Evolutionary conservation across 139 green algal species (phyloP).

Genomic region (Spirogloea muscicola): DNA sequence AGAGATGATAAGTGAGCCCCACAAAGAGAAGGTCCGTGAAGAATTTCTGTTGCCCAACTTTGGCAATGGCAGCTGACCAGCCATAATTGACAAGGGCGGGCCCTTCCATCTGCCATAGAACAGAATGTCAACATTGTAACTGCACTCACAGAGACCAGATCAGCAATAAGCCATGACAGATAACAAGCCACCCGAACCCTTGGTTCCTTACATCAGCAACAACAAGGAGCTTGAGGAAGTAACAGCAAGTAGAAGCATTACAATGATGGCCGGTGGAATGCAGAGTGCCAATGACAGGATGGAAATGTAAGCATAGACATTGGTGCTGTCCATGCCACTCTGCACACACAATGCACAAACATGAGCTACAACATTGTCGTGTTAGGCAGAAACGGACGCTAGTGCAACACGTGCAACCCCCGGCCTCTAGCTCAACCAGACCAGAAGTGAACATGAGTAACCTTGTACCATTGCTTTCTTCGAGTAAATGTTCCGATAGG

Average conservation of each 20-base stretch:
- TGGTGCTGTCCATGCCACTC: slow-evolving; percentile 71
- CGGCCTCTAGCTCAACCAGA: too few species aligned
- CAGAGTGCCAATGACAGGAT: slow-evolving; percentile 86
- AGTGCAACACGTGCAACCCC: too few species aligned
- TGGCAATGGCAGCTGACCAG: slow-evolving; percentile 51
- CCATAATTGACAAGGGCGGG: slow-evolving; percentile 54
- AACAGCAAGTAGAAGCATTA: slow-evolving; percentile 19
- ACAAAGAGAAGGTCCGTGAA: slow-evolving; percentile 76
- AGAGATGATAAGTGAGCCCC: slow-evolving; percentile 97
- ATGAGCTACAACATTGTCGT: too few species aligned
- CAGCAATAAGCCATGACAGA: too few species aligned
- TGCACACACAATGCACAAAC: too few species aligned
- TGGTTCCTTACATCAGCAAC: too few species aligned
- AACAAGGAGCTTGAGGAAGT: too few species aligned
- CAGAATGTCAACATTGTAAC: too few species aligned
- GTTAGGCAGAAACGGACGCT: too few species aligned
- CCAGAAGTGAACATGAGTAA: background rate
- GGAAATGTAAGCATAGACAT: slow-evolving; percentile 95
- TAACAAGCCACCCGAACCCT: too few species aligned
- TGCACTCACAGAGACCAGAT: too few species aligned
- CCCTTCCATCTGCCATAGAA: slow-evolving; percentile 80
- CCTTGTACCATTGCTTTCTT: slow-evolving; percentile 49
- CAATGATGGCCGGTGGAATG: slow-evolving; percentile 36
- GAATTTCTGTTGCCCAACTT: slow-evolving; percentile 75
- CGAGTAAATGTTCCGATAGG: slow-evolving; percentile 50